phyloP scores from a whole-genome alignment of 1,139 yeast genomes.

The Wickerhamomyces sp. region DNA sequence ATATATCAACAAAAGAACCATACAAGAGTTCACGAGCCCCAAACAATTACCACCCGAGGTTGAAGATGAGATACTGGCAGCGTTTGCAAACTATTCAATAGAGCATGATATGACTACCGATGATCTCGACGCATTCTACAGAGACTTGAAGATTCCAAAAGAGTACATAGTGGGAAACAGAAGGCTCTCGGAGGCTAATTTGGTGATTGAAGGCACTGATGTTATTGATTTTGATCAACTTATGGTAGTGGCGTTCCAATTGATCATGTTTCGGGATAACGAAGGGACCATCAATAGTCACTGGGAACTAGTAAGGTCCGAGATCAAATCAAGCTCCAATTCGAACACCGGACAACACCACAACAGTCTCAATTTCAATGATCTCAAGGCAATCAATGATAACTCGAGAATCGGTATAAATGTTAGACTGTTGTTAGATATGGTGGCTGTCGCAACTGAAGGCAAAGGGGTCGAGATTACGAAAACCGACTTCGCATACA shows the following conservation, averaged over 20 bases:
- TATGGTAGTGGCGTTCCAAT: constrained; percentile 32
- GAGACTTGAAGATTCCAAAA: constrained; percentile 29
- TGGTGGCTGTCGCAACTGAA: constrained; percentile 38
- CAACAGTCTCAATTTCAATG: constrained; percentile 28
- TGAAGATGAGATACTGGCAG: constrained; percentile 36
- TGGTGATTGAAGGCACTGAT: constrained; percentile 31
- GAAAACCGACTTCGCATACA: constrained; percentile 38
- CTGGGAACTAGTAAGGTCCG: constrained; percentile 32
- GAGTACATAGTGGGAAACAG: constrained; percentile 21
- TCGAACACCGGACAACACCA: constrained; percentile 4
- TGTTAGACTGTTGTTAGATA: constrained; percentile 32
- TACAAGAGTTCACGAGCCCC: constrained; percentile 27
- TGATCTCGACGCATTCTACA: constrained; percentile 26
- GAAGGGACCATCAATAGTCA: constrained; percentile 28
- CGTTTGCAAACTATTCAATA: constrained; percentile 33
- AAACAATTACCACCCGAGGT: constrained; percentile 31
- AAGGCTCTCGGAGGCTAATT: constrained; percentile 14
- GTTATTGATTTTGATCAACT: constrained; percentile 43
- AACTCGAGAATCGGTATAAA: constrained; percentile 28
- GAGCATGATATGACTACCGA: constrained; percentile 30
- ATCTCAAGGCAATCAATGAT: constrained; percentile 31
- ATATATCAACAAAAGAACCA: constrained; percentile 19
- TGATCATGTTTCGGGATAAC: constrained; percentile 35
- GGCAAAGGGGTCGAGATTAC: constrained; percentile 31
- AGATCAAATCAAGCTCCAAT: neutral